Percentiles rank a stretch among this genome's conserved stretches.
Conservation (phyloP, 345 rosid genomes). For the Salix koriyanagi region DNA sequence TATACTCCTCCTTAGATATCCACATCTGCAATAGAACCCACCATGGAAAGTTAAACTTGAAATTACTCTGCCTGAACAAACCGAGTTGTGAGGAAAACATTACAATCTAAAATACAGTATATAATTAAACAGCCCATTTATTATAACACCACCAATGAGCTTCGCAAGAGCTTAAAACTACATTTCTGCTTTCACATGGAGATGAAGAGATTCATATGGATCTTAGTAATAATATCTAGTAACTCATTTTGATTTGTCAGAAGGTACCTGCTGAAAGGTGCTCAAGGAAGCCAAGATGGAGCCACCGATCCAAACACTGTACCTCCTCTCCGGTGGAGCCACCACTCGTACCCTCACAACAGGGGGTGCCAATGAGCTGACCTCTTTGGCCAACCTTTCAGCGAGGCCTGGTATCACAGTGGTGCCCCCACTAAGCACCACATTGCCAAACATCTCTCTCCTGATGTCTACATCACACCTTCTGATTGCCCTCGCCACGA, state of each 20-base stretch:
- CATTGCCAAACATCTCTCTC: conserved; percentile 46
- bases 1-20: conserved; percentile 25
- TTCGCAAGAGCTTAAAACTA: too few relatives aligned
- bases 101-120: too few relatives aligned
- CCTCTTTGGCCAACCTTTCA: conserved; percentile 46
- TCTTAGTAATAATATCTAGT: too few relatives aligned
- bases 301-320: conserved; percentile 56
- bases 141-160: too few relatives aligned
- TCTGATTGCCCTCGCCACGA: conserved; percentile 38
- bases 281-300: conserved; percentile 52
- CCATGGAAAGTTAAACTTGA: background rate
- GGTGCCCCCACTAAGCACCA: conserved; percentile 50
- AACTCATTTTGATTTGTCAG: too few relatives aligned
- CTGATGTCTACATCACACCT: conserved; percentile 43
- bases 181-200: too few relatives aligned
- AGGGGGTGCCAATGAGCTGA: conserved; percentile 41
- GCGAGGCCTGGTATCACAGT: conserved; percentile 46
- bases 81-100: too few relatives aligned
- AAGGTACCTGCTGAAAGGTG: conserved; percentile 43
- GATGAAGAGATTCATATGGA: too few relatives aligned
- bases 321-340: conserved; percentile 52
- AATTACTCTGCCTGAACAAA: background rate
- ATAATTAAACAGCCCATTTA: too few relatives aligned
- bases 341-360: conserved; percentile 45
- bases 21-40: conserved; percentile 23